Evolutionary conservation across 177 flowering plant species (phyloP).

Genomic region (Vitis hybrid): DNA sequence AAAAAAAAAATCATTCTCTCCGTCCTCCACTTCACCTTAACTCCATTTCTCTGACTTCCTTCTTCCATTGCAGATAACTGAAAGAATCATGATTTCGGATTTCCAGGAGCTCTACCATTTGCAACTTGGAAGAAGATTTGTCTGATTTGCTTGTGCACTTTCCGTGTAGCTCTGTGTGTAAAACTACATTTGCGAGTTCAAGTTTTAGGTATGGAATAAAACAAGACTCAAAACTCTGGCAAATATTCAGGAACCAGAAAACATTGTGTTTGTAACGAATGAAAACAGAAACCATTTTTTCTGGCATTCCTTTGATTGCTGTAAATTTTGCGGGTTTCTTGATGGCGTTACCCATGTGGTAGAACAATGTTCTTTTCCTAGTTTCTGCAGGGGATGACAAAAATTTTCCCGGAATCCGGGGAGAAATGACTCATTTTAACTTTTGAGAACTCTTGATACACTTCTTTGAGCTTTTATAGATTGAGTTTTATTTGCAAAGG

Average conservation of each 20-base stretch:
- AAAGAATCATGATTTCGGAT: neutral
- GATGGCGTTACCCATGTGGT: too few species aligned
- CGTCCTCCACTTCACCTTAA: too few species aligned
- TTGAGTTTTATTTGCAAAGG: too few species aligned
- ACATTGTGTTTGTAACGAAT: neutral
- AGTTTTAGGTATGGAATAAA: constrained; percentile 7
- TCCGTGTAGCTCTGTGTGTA: constrained; percentile 6
- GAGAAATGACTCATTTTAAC: too few species aligned
- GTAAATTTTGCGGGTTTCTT: too few species aligned
- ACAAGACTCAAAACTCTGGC: constrained; percentile 1
- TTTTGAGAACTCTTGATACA: too few species aligned
- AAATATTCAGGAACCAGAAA: neutral
- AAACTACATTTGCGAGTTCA: constrained; percentile 3
- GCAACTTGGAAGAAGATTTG: neutral
- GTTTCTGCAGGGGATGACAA: constrained; percentile 6
- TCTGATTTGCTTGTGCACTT: constrained; percentile 2
- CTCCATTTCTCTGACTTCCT: neutral
- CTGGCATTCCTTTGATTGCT: neutral
- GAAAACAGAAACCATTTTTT: neutral
- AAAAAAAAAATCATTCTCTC: too few species aligned
- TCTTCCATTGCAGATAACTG: constrained; percentile 18
- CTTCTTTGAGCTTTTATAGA: too few species aligned
- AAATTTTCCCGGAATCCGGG: neutral
- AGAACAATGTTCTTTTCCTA: too few species aligned
- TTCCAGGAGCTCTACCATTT: neutral